Evolutionary conservation across 2,329 filamentous ascomycete species (phyloP).

Genomic region (Remersonia thermophila): DNA sequence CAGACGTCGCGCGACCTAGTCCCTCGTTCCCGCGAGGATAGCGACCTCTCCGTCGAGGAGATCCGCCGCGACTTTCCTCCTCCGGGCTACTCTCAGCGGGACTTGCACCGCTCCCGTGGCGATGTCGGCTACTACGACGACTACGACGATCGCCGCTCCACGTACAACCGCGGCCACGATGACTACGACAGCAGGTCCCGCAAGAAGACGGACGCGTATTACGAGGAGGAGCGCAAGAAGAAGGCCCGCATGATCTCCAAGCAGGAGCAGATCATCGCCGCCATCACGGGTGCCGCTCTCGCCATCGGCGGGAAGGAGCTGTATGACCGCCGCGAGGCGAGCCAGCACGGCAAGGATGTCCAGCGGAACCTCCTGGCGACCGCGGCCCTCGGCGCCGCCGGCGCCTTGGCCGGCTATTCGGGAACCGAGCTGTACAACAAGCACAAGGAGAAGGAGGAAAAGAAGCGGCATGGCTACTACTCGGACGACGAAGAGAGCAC

Average conservation of each 20-base stretch:
- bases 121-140: conserved; percentile 49
- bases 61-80: conserved; percentile 75
- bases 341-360: conserved; percentile 35
- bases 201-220: conserved; percentile 38
- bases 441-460: conserved; percentile 41
- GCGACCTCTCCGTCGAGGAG: conserved; percentile 66
- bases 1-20: conserved; percentile 40
- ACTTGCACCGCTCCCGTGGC: conserved; percentile 47
- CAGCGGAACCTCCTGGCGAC: conserved; percentile 48
- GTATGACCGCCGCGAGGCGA: conserved; percentile 49
- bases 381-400: conserved; percentile 50
- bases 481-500: conserved; percentile 42
- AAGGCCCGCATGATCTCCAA: conserved; percentile 43
- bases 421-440: conserved; percentile 53
- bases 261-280: conserved; percentile 54
- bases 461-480: conserved; percentile 44
- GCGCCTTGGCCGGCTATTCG: conserved; percentile 51
- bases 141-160: conserved; percentile 35
- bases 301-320: conserved; percentile 55
- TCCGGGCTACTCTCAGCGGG: conserved; percentile 39
- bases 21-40: conserved; percentile 55
- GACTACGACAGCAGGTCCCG: conserved; percentile 34
- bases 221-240: conserved; percentile 46
- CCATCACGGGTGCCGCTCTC: conserved; percentile 51
- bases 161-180: conserved; percentile 29